Evolutionary conservation across 495 filamentous ascomycete species (phyloP).

Genomic region (Astrothelium macrocarpum): DNA sequence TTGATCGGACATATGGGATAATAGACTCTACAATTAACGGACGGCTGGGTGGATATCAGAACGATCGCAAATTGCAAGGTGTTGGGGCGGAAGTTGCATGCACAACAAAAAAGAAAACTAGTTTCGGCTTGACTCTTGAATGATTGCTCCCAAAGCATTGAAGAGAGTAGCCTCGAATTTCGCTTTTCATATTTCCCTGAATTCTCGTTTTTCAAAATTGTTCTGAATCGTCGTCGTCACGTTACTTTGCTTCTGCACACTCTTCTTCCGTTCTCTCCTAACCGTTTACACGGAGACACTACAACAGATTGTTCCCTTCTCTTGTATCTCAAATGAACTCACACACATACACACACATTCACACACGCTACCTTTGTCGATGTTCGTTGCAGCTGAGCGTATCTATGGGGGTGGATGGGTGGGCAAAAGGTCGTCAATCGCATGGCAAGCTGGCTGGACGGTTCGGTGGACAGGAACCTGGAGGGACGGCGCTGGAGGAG

Average conservation of each 20-base stretch:
- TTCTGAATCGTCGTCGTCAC: background rate
- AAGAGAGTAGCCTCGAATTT: background rate
- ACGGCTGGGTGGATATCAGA: constrained; percentile 1
- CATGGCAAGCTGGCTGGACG: background rate
- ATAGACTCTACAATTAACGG: constrained; percentile 1
- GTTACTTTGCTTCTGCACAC: background rate
- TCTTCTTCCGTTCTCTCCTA: background rate
- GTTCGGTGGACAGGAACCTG: constrained; percentile 4
- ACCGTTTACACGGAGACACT: background rate
- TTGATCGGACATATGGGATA: background rate
- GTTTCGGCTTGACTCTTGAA: background rate
- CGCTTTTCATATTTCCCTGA: background rate
- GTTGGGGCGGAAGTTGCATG: constrained; percentile 3
- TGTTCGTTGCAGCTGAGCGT: constrained; percentile 6
- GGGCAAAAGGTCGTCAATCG: too few relatives aligned
- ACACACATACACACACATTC: background rate
- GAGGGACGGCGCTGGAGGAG: background rate
- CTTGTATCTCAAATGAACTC: background rate
- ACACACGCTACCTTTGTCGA: background rate
- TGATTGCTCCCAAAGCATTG: background rate
- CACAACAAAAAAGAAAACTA: background rate
- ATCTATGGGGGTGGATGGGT: background rate
- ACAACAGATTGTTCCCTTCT: background rate
- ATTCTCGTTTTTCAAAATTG: background rate
- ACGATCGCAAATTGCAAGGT: constrained; percentile 5